Base-by-base conservation (phyloP, 2,329 filamentous ascomycete species). In the Microsporum canis region DNA sequence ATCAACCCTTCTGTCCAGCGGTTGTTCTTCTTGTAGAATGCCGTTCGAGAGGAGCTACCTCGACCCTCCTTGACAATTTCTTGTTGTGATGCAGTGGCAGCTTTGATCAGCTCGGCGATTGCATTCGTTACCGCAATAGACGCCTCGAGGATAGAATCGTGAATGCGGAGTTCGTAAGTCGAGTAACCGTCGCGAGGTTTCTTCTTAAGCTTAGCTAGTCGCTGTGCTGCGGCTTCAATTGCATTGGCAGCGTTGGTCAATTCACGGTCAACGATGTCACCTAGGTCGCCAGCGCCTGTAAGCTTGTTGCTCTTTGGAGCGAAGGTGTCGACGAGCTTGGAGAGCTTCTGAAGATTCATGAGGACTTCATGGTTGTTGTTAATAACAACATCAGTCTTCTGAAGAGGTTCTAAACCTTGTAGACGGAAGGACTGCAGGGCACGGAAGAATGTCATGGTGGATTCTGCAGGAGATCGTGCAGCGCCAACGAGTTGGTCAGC, bases 1-100 rank as follows among this genome's bases (percentile, higher is more conserved):
- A 99, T 96, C 63, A 99, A 84, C 56, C 94, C 94, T 71, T 99
- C 94, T 0, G 94, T 99, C 94, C 94, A 99, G 59, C 94, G 85
- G 77, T 97, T 99, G 82, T 99, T 96, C 80, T 97, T 97, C 83
- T 97, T 97, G 85, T 99, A 99, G 75, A 99, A 99, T 29, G 91
- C 91, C 1, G 91, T 95, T 62, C 87, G 84, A 51, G 90, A 95
- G 58, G 89, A 89, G 31, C 87, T 88, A 39, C 94, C 94, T 23
- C 89, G 87, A 5, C 94, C 94, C 65, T 95, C 90, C 66, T 91
- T 87, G 49, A 99, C 94, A 71, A 99, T 99, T 77, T 99, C 94
- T 72, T 95, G 86, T 73, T 99, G 94, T 1, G 92, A 95, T 17
- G 83, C 85, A 0, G 92, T 95, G 5, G 94, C 94, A 0, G 94